Evolutionary conservation across 345 rosid species (phyloP).

Genomic region (Anastatica hierochuntica): DNA sequence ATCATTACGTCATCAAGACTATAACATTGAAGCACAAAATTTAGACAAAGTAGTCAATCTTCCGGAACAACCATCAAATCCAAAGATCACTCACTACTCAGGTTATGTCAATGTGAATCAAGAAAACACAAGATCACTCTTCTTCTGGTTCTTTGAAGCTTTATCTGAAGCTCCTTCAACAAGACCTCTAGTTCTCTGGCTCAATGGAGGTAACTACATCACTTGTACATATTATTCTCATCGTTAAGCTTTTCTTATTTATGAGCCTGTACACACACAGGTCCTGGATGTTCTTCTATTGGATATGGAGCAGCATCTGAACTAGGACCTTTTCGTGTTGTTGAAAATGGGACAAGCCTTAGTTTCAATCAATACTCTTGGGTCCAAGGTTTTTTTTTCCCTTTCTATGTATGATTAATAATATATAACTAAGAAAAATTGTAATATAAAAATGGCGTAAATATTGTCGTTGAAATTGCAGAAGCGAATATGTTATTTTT

Average conservation of each 20-base stretch:
- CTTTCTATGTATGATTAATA: neutral
- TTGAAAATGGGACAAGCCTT: slow-evolving; percentile 36
- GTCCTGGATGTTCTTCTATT: slow-evolving; percentile 64
- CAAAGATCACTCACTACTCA: slow-evolving; percentile 45
- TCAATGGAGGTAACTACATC: slow-evolving; percentile 47
- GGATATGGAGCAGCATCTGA: slow-evolving; percentile 62
- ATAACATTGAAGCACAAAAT: slow-evolving; percentile 25
- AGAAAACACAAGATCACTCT: slow-evolving; percentile 50
- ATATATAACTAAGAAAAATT: too few relatives aligned
- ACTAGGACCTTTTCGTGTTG: slow-evolving; percentile 47
- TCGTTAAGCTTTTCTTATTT: neutral
- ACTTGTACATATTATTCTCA: neutral
- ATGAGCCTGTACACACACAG: slow-evolving; percentile 19
- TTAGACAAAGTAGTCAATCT: slow-evolving; percentile 35
- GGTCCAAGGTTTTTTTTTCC: slow-evolving; percentile 35
- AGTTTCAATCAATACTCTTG: slow-evolving; percentile 41
- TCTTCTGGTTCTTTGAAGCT: slow-evolving; percentile 70
- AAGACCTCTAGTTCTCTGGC: slow-evolving; percentile 59
- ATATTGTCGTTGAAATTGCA: slow-evolving; percentile 9
- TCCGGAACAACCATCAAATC: slow-evolving; percentile 44
- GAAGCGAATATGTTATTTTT: slow-evolving; percentile 55
- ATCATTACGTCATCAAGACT: slow-evolving; percentile 10
- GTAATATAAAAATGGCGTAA: too few relatives aligned
- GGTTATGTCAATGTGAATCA: slow-evolving; percentile 51
- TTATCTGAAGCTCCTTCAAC: slow-evolving; percentile 33